Conservation (phyloP, 2,329 filamentous ascomycete species). For the Diaporthe citri region DNA sequence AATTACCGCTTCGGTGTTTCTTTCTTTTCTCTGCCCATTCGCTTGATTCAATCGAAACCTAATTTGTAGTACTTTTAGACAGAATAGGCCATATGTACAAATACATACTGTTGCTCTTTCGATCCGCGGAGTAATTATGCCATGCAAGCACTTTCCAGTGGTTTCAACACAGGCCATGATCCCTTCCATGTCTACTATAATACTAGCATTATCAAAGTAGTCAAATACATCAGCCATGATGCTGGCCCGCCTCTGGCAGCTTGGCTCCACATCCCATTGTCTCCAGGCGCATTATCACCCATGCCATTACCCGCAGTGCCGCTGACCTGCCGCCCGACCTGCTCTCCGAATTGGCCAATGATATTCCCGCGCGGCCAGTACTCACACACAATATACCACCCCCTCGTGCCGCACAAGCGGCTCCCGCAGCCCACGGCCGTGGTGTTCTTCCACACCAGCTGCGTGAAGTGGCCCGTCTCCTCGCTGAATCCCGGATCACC, state of each 20-base stretch:
- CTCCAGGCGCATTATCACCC: not conserved
- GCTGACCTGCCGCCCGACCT: slow-evolving; percentile 55
- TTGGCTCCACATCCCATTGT: slow-evolving; percentile 29
- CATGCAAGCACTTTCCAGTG: not conserved
- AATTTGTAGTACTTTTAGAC: not conserved
- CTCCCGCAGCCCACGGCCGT: slow-evolving; percentile 69
- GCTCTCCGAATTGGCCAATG: slow-evolving; percentile 61
- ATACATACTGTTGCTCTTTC: no score
- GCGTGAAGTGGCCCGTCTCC: slow-evolving; percentile 78
- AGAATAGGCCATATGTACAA: not conserved
- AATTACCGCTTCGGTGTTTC: no score
- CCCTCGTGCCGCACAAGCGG: slow-evolving; percentile 58
- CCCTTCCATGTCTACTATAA: not conserved
- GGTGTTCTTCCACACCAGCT: slow-evolving; percentile 78
- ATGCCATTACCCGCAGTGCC: slow-evolving; percentile 25
- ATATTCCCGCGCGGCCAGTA: slow-evolving; percentile 78
- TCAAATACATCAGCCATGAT: not conserved
- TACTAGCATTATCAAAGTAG: not conserved
- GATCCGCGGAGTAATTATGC: not conserved
- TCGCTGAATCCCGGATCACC: slow-evolving; percentile 66
- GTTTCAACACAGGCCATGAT: not conserved
- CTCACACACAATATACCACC: slow-evolving; percentile 78
- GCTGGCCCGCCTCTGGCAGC: not conserved
- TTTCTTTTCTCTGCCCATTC: no score
- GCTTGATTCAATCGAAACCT: not conserved